Base-by-base conservation (phyloP, 1,284 basidiomycete species). In the Ceratobasidium sp. region DNA sequence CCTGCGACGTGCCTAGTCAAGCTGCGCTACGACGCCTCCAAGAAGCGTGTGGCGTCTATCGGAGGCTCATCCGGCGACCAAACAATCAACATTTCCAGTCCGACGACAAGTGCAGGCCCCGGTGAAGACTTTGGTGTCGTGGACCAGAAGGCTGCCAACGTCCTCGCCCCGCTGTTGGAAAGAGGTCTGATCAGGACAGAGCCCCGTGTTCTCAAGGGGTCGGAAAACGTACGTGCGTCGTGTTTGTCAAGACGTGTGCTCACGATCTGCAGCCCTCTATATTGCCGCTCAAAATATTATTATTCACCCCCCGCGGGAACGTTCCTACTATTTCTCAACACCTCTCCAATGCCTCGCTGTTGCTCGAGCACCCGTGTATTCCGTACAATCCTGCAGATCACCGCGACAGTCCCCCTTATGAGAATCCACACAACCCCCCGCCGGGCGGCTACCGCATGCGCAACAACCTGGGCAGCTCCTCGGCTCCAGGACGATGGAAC, bases 261-360 rank as follows among this genome's bases (percentile, higher is more conserved):
- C n/a, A 4, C 20, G 49, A 22, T 62, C 58, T 57, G 47, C 69
- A 94, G 91, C 81, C 90, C 50, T 89, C 89, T 54, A 90, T 94
- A 69, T 82, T 94, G 42, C 87, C 90, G 29, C 82, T 98, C 50
- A 90, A 92, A 76, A 84, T 98, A 76, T 85, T 98, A 34, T 86
- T 98, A 32, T 97, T 94, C 78, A 96, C 94, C 13, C 91, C 93
- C 4, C 95, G 95, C 73, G 91, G 93, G 40, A 95, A 97, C 78
- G 89, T 98, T 71, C 80, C 83, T 20, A 87, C 90, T 69, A 89
- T 99, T 73, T 87, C 91, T 67, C 83, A 88, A 73, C 89, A 87
- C 74, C 84, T 99, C 54, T 83, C 86, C 12, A 82, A 86, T 67
- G 84, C 85, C 69, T 84, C 84, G 53, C 81, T 96, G 17, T 83